Conservation (phyloP, 176 grass and related monocot genomes). For the Oryza glaberrima region DNA sequence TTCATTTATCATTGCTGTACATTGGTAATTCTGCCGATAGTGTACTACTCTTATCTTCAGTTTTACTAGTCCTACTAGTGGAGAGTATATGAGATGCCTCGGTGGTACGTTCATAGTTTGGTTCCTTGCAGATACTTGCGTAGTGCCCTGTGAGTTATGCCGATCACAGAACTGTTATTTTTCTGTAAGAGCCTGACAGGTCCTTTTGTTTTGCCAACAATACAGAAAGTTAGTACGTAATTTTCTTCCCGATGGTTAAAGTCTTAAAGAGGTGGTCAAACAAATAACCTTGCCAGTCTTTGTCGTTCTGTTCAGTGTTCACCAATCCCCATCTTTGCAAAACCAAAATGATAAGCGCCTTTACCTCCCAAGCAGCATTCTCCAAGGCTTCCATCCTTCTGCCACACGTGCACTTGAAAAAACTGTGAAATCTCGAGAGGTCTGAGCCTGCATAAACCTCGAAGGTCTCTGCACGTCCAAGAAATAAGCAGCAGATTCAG, state of each 20-base stretch:
- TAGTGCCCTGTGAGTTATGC: not conserved
- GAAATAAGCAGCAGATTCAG: not conserved
- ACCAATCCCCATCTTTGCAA: conserved; percentile 39
- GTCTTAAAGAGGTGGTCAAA: too few relatives aligned
- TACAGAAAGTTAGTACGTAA: too few relatives aligned
- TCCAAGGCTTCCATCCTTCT: not conserved
- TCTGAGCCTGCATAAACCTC: too few relatives aligned
- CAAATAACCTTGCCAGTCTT: not conserved
- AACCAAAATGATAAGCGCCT: conserved; percentile 2
- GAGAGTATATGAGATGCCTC: not conserved
- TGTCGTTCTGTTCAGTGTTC: conserved; percentile 21
- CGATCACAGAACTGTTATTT: too few relatives aligned
- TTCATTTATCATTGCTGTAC: not conserved
- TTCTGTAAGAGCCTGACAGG: too few relatives aligned
- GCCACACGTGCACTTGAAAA: not conserved
- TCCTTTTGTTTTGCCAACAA: too few relatives aligned
- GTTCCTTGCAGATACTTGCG: not conserved
- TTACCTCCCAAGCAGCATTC: not conserved
- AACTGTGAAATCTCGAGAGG: too few relatives aligned
- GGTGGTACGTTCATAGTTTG: not conserved
- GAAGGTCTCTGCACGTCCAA: too few relatives aligned
- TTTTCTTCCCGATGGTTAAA: too few relatives aligned
- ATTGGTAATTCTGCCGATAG: not conserved
- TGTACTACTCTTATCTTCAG: not conserved
- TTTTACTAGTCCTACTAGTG: not conserved